These are phyloP conservation scores for Calamus simplicifolius DNA, from an alignment of 176 grass and related monocot genomes.

Conservation along the genomic window DNA sequence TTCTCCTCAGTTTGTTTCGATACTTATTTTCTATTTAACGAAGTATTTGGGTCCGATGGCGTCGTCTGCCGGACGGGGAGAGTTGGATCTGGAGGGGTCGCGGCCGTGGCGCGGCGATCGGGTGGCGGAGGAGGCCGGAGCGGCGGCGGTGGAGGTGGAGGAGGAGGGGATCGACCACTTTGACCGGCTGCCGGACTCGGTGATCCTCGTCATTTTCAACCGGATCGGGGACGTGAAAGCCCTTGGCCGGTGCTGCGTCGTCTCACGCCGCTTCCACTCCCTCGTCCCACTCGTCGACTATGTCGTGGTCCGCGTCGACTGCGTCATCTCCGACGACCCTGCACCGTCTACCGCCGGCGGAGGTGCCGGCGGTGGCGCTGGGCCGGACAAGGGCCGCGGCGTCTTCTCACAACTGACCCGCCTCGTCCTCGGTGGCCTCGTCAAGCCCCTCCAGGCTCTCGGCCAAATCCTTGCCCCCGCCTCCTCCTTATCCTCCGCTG, in stretches of 20 bases:
- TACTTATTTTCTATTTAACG: no score
- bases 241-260: conserved; percentile 68
- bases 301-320: conserved; percentile 78
- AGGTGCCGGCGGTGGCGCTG: not conserved
- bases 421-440: not conserved
- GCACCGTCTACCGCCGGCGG: not conserved
- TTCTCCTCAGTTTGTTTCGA: no score
- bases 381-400: conserved; percentile 4
- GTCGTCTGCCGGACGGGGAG: not conserved
- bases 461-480: conserved; percentile 6
- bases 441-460: conserved; percentile 16
- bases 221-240: conserved; percentile 84
- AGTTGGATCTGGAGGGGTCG: not conserved
- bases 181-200: conserved; percentile 71
- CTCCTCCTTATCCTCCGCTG: not conserved
- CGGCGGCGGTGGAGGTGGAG: conserved; percentile 18
- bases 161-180: conserved; percentile 44
- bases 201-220: conserved; percentile 79
- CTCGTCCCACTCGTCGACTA: conserved; percentile 71
- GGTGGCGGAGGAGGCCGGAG: conserved; percentile 18
- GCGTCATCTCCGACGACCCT: conserved; percentile 85
- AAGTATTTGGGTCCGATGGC: not conserved
- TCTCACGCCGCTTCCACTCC: conserved; percentile 72
- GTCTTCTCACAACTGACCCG: conserved; percentile 5
- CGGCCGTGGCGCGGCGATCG: not conserved